Evolutionary conservation across 257 asterid species (phyloP), one percentile per base, ranked within the genome.

Genomic region (Handroanthus guayacan): DNA sequence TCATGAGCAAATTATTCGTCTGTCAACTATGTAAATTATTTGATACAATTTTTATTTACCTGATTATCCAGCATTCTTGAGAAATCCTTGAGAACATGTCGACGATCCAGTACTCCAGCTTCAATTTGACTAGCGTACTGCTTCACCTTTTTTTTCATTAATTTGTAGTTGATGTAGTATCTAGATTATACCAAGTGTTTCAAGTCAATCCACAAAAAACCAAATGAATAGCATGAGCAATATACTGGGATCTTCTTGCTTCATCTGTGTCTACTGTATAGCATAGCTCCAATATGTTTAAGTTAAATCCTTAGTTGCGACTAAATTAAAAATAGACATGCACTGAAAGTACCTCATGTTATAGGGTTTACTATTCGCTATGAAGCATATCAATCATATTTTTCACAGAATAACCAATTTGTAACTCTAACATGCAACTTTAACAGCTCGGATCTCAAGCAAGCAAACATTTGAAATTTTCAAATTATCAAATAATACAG

Each of bases 151-250:
- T 89, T 94, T 96, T 94, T 94, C 97, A 94, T 92, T 68, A 92
- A 50, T 85, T 94, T 94, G 97, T 94, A 94, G 87, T 93, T 95
- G 93, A 95, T 91, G 76, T 95, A 95, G 86, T 93, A 92, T 83
- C 99, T 95, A 64, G 9, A 79, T 43, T 39, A 36, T 25, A 54
- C 11, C 78, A 72, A 82, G 65, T 2, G n/a, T 44, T 57, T 69
- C 55, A 79, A 52, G 71, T 66, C 34, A 62, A 45, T 62, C 50
- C 44, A 76, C 45, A 72, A 16, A 38, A 36, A 52, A 6, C 9
- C 43, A 48, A 52, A 56, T 72, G 39, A 39, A 66, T 43, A 13
- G 9, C 55, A 4, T 66, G 60, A 50, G 65, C 44, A 31, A n/a
- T 14, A 45, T 76, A 31, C 38, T 16, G 57, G 34, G 47, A 54